These are phyloP conservation scores for Evansstolkia leycettana DNA, from an alignment of 495 filamentous ascomycete species.

Conservation along the genomic window DNA sequence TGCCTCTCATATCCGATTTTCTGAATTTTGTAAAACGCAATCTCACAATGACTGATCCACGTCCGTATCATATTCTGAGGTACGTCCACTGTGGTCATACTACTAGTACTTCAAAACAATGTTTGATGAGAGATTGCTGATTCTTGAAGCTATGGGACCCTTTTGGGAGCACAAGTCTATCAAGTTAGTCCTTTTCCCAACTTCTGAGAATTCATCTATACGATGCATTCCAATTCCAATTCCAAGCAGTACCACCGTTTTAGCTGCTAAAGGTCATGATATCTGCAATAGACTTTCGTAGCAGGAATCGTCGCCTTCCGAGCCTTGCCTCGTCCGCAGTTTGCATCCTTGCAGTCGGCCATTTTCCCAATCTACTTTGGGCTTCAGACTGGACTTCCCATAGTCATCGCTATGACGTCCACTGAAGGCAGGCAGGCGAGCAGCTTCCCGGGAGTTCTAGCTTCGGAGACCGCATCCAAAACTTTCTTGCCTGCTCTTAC, in stretches of 20 bases:
- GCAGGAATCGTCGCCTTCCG: constrained; percentile 62
- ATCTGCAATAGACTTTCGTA: constrained; percentile 54
- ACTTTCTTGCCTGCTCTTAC: constrained; percentile 48
- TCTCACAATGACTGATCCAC: constrained; percentile 36
- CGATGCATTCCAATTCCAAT: no score
- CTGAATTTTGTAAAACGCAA: constrained; percentile 33
- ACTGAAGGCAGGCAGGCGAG: constrained; percentile 34
- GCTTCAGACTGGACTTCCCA: constrained; percentile 62
- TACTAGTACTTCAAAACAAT: no score
- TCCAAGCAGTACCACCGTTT: no score
- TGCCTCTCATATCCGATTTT: constrained; percentile 50
- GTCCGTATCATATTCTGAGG: constrained; percentile 70
- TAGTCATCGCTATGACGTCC: constrained; percentile 68
- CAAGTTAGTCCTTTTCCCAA: constrained; percentile 39
- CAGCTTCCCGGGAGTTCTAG: constrained; percentile 43
- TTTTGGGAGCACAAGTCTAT: constrained; percentile 68
- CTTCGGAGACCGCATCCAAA: constrained; percentile 39
- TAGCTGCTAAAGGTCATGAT: background rate
- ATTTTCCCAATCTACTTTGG: constrained; percentile 82
- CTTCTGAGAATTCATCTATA: no score
- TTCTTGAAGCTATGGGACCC: constrained; percentile 56
- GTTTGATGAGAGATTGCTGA: no score
- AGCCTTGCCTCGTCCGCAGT: constrained; percentile 65
- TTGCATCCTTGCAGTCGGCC: constrained; percentile 61
- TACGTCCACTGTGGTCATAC: no score